Evolutionary conservation across 2,329 filamentous ascomycete genomes (phyloP).

Genomic region (Colletotrichum australisinense): DNA sequence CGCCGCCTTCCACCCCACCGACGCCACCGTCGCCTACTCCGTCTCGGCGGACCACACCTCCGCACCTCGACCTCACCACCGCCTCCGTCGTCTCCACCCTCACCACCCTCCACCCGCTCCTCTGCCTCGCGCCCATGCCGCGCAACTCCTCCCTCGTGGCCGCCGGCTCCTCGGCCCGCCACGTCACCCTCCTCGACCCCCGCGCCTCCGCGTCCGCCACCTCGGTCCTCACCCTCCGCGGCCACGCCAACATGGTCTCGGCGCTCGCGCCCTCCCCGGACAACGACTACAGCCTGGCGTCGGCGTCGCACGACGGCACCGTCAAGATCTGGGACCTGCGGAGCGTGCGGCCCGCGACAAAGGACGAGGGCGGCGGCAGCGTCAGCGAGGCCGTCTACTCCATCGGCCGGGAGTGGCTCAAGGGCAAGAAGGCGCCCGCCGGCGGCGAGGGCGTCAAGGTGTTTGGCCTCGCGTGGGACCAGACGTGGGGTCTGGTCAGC

Average conservation of each 20-base stretch:
- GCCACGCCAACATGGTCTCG: slow-evolving; percentile 81
- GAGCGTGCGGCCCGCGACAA: slow-evolving; percentile 69
- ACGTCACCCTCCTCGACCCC: slow-evolving; percentile 94
- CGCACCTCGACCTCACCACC: slow-evolving; percentile 93
- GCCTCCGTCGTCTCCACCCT: slow-evolving; percentile 82
- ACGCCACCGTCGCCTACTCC: slow-evolving; percentile 91
- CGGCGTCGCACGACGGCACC: slow-evolving; percentile 91
- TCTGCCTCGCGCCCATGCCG: slow-evolving; percentile 81
- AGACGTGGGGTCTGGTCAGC: slow-evolving; percentile 87
- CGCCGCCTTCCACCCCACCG: slow-evolving; percentile 85
- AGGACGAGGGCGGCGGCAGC: slow-evolving; percentile 71
- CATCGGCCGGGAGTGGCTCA: slow-evolving; percentile 79
- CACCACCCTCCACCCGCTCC: slow-evolving; percentile 84
- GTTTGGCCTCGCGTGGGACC: slow-evolving; percentile 88
- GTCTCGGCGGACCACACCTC: slow-evolving; percentile 92
- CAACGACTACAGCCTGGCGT: slow-evolving; percentile 86
- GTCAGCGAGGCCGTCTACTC: slow-evolving; percentile 80
- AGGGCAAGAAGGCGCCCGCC: slow-evolving; percentile 71
- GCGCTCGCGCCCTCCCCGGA: slow-evolving; percentile 59
- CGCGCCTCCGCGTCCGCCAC: slow-evolving; percentile 81
- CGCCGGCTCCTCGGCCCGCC: slow-evolving; percentile 84
- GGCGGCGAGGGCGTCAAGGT: slow-evolving; percentile 91
- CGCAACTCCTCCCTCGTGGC: slow-evolving; percentile 69
- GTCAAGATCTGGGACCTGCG: slow-evolving; percentile 95
- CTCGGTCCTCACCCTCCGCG: slow-evolving; percentile 89